Evolutionary conservation across 1,284 basidiomycete species (phyloP), one percentile per base, ranked within the genome.

Genomic region (Leccinum griseonigrum): DNA sequence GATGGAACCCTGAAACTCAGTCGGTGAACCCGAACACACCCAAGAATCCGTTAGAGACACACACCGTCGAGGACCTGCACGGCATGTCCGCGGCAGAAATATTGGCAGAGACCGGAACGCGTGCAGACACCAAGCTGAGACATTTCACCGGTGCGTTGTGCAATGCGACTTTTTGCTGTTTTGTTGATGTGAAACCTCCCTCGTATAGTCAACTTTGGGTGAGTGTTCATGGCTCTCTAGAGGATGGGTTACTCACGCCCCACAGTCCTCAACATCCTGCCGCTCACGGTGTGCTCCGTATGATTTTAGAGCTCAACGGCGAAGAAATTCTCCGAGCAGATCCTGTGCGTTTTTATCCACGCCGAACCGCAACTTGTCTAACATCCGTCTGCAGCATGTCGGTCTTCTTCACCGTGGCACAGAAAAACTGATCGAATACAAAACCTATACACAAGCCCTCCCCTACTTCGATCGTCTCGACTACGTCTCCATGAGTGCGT

Each of bases 401-500:
- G 97, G 97, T 65, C 85, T 99, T 46, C 85, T 99, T 63, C 97
- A 99, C 78, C 89, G 97, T 71, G 97, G 96, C 43, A 99, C 96
- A 18, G 97, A 99, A 77, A 99, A 99, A 79, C 85, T 99, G 60
- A 99, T 98, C 72, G 97, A 99, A 79, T 98, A 97, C 85, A 99
- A 99, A 83, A 98, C 91, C 10, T 99, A 98, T 77, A 94, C 90
- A 14, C 97, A 98, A 81, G 97, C 97, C 3, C 81, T 98, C n/a
- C 97, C 97, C 2, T 98, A 99, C 81, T 99, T 99, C 77, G 97
- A 99, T 78, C 94, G 97, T 73, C 85, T 99, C 66, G 97, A 99
- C 83, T 99, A 99, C 73, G 95, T 98, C 60, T 98, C 96, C 56
- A 98, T 98, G 97, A 97, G 94, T 95, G 70, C 58, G 90, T 80